Percentiles rank a stretch among this genome's conserved stretches.
Conservation (phyloP, 345 rosid species). For the Rhizophora mangle region DNA sequence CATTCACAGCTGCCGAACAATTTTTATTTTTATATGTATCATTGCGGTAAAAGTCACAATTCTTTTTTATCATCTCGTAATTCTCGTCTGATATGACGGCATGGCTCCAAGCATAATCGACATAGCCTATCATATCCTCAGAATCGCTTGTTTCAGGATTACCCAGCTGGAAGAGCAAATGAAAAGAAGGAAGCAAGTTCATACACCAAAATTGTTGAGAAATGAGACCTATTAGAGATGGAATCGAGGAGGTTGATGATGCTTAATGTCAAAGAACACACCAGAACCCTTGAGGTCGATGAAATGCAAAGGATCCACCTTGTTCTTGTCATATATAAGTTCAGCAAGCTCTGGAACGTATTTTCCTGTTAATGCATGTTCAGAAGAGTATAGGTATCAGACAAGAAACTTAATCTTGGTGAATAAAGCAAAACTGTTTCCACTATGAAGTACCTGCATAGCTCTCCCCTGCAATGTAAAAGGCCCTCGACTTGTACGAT, state of each 20-base stretch:
- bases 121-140: slow-evolving; percentile 78
- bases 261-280: slow-evolving; percentile 24
- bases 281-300: slow-evolving; percentile 80
- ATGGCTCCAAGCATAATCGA: slow-evolving; percentile 97
- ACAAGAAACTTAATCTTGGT: not conserved
- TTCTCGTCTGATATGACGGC: slow-evolving; percentile 86
- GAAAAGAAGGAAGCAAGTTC: not conserved
- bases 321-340: slow-evolving; percentile 58
- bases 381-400: not conserved
- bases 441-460: slow-evolving; percentile 59
- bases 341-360: slow-evolving; percentile 89
- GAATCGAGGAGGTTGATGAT: not conserved
- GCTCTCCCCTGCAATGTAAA: slow-evolving; percentile 94
- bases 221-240: not conserved
- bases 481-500: slow-evolving; percentile 40
- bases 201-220: not conserved
- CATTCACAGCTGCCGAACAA: slow-evolving; percentile 55
- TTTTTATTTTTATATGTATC: slow-evolving; percentile 53
- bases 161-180: slow-evolving; percentile 48
- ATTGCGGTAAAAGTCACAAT: slow-evolving; percentile 57
- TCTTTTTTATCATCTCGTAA: slow-evolving; percentile 42
- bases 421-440: slow-evolving; percentile 2
- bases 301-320: slow-evolving; percentile 37
- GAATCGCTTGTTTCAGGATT: slow-evolving; percentile 78
- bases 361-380: slow-evolving; percentile 45